phyloP scores from a whole-genome alignment of 768 basidiomycete genomes.

The Trametes sanguinea region DNA sequence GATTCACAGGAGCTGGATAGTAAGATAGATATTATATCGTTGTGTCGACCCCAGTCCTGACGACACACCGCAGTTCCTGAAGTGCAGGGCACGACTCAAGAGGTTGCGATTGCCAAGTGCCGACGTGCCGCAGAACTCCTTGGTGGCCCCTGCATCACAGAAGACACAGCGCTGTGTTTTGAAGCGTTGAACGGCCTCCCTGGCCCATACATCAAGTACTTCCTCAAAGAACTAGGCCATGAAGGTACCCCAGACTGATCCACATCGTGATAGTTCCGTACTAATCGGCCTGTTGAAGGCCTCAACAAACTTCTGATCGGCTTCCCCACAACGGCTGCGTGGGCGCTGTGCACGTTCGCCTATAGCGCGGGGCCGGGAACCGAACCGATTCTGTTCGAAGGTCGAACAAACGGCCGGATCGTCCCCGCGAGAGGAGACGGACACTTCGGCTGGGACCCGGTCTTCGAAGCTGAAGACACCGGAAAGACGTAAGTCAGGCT shows the following conservation, averaged over 20 bases:
- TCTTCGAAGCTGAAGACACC: constrained; percentile 77
- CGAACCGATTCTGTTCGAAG: constrained; percentile 84
- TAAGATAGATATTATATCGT: constrained; percentile 40
- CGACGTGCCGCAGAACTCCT: constrained; percentile 80
- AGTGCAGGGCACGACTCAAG: constrained; percentile 88
- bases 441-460: constrained; percentile 89
- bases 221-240: constrained; percentile 80
- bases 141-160: constrained; percentile 66
- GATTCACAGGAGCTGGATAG: constrained; percentile 80
- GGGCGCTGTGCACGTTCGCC: constrained; percentile 95
- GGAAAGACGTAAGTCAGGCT: constrained; percentile 65
- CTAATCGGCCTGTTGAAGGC: constrained; percentile 42
- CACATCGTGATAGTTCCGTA: background rate
- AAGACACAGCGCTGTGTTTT: constrained; percentile 95
- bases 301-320: constrained; percentile 80
- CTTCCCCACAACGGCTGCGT: constrained; percentile 78
- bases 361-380: constrained; percentile 83
- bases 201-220: constrained; percentile 97
- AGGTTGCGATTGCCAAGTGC: constrained; percentile 90
- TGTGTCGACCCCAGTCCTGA: too few species aligned
- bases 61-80: constrained; percentile 74
- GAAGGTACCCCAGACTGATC: constrained; percentile 52
- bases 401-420: constrained; percentile 85
- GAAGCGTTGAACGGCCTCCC: constrained; percentile 88
- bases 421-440: constrained; percentile 80